These are phyloP conservation scores for Filobasidium wieringae DNA, from an alignment of 768 basidiomycete species.

Conservation along the genomic window DNA sequence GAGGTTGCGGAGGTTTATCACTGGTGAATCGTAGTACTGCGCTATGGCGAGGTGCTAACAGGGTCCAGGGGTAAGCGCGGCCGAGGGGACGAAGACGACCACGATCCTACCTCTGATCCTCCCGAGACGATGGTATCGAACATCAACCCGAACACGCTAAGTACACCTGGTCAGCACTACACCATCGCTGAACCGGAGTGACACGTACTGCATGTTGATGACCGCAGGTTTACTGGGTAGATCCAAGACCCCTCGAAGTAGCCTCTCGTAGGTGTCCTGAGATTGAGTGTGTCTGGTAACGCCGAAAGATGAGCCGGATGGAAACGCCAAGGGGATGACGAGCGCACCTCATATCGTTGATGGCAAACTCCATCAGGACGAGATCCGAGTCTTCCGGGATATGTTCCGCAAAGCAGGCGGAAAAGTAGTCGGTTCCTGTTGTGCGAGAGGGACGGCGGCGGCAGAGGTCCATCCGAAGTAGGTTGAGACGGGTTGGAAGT, in stretches of 20 bases:
- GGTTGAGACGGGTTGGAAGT: too few species aligned
- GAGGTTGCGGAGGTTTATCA: conserved; percentile 25
- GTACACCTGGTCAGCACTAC: not conserved
- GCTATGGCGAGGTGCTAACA: conserved; percentile 13
- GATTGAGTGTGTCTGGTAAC: not conserved
- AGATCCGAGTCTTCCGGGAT: conserved; percentile 35
- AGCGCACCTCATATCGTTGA: conserved; percentile 2
- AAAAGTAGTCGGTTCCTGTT: conserved; percentile 23
- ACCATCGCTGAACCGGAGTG: not conserved
- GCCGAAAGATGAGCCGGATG: not conserved
- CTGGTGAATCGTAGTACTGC: conserved; percentile 35
- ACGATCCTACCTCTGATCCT: not conserved
- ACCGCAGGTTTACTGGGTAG: conserved; percentile 30
- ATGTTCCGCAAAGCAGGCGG: conserved; percentile 33
- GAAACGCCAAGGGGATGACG: not conserved
- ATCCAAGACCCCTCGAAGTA: conserved; percentile 25
- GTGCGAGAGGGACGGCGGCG: too few species aligned
- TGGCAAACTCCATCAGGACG: conserved; percentile 28
- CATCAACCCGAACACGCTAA: not conserved
- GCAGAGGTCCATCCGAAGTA: too few species aligned
- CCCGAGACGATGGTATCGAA: not conserved
- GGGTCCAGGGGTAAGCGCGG: not conserved
- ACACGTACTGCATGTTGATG: conserved; percentile 29
- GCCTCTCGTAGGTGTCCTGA: conserved; percentile 23
- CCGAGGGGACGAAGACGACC: not conserved